These are phyloP conservation scores for Galerina sulciceps DNA, from an alignment of 768 basidiomycete genomes.

Conservation along the genomic window DNA sequence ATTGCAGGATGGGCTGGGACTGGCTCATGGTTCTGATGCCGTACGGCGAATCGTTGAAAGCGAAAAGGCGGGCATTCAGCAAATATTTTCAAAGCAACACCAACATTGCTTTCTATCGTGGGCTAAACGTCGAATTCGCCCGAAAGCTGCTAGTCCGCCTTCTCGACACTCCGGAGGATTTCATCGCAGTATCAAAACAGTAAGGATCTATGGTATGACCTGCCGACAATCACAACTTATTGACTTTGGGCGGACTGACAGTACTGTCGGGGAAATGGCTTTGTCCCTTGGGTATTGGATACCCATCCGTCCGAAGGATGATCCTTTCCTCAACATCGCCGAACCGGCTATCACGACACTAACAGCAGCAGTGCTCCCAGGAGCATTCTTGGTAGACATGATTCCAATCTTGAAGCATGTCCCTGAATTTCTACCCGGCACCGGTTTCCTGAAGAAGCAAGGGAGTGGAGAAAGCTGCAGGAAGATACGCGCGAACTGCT, in stretches of 20 bases:
- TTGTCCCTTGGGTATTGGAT: slow-evolving; percentile 43
- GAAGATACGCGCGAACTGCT: slow-evolving; percentile 40
- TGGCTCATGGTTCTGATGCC: no score
- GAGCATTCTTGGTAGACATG: slow-evolving; percentile 48
- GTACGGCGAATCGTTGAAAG: no score
- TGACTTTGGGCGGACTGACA: neutral
- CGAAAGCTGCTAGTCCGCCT: slow-evolving; percentile 35
- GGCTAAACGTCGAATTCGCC: slow-evolving; percentile 23
- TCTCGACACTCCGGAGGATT: slow-evolving; percentile 34
- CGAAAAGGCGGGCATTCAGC: neutral
- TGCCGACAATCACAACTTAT: neutral
- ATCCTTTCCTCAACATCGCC: slow-evolving; percentile 28
- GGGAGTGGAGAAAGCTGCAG: no score
- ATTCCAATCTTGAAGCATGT: no score
- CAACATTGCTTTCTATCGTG: slow-evolving; percentile 7
- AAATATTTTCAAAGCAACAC: slow-evolving; percentile 19
- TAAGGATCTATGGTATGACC: slow-evolving; percentile 16
- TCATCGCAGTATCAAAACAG: slow-evolving; percentile 39
- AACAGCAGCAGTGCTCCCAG: slow-evolving; percentile 39
- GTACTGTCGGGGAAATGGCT: slow-evolving; percentile 36
- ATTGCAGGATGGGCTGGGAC: no score
- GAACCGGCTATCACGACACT: slow-evolving; percentile 32
- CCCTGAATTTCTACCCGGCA: no score
- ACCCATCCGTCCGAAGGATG: slow-evolving; percentile 28
- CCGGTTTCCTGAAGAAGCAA: no score